Percentiles rank a stretch among this genome's conserved stretches.
Conservation (phyloP, 176 grass and related monocot species). For the Eremochloa ophiuroides region DNA sequence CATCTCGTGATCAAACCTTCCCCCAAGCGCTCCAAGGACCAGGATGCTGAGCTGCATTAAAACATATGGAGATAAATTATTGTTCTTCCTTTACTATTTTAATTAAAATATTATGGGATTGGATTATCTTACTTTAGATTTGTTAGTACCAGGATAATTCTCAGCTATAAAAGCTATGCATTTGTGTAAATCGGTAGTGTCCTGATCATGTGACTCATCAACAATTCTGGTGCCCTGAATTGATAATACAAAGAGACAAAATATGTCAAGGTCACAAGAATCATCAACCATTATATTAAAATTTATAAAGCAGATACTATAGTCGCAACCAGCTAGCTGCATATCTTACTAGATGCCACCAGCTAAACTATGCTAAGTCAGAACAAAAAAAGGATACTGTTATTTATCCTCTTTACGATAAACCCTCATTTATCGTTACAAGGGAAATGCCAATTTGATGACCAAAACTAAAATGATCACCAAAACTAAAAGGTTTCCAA, state of each 20-base stretch:
- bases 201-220: not conserved
- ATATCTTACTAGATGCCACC: not conserved
- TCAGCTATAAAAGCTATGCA: not conserved
- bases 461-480: not conserved
- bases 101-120: not conserved
- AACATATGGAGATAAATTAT: not conserved
- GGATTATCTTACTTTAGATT: slow-evolving; percentile 1
- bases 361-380: not conserved
- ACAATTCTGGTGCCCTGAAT: slow-evolving; percentile 11
- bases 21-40: slow-evolving; percentile 69
- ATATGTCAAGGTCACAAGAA: slow-evolving; percentile 1
- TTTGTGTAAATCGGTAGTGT: not conserved
- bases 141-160: not conserved
- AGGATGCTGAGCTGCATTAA: slow-evolving; percentile 60
- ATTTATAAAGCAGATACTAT: not conserved
- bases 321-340: not conserved
- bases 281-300: not conserved
- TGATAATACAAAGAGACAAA: slow-evolving; percentile 16
- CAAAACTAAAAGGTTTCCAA: no score
- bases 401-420: slow-evolving; percentile 6
- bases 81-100: not conserved
- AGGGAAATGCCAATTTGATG: not conserved
- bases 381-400: not conserved
- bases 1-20: slow-evolving; percentile 85
- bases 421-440: not conserved